Evolutionary conservation across 495 filamentous ascomycete genomes (phyloP), one percentile per base, ranked within the genome.

Genomic region (Xylaria telfairii): DNA sequence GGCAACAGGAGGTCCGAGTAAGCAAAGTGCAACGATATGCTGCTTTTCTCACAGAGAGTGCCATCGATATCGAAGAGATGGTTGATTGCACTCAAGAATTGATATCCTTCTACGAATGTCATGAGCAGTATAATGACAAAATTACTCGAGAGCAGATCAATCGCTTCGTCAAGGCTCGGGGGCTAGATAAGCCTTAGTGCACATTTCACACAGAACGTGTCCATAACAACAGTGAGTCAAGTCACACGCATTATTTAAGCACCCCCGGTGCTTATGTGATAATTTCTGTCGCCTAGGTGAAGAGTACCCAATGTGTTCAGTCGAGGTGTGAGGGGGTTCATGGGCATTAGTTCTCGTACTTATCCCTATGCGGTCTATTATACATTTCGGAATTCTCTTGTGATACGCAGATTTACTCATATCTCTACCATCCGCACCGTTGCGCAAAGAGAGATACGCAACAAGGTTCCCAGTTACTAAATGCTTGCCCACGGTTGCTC

Each of bases 51-150:
- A 94, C 95, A 5, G 95, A 98, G 76, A 96, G 93, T 75, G 92
- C 91, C 72, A 88, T 98, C 41, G 95, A 98, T 78, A 93, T 98
- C 77, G 92, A 92, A 80, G 93, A 90, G 26, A 90, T 97, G 76
- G 91, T 97, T 54, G 95, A 98, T 76, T 95, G 92, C 80, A 94
- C 92, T 0, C 96, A 99, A 81, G 96, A 98, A 83, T 87, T 98
- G 63, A 93, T 99, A 51, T 96, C 94, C 4, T 87, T 99, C 71
- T 99, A 98, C 81, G 94, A 97, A 79, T 87, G 93, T 41, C 93
- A 94, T 85, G 96, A 99, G 77, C 86, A 89, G 74, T 97, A 95
- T 75, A 93, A 90, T 72, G 95, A 98, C 75, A 95, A 96, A 80
- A 76, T 79, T 12, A 83, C 83, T 30, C 77, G 81, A 46, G 87